Conservation (phyloP, 257 asterid species). For the Jacaranda mimosifolia region DNA sequence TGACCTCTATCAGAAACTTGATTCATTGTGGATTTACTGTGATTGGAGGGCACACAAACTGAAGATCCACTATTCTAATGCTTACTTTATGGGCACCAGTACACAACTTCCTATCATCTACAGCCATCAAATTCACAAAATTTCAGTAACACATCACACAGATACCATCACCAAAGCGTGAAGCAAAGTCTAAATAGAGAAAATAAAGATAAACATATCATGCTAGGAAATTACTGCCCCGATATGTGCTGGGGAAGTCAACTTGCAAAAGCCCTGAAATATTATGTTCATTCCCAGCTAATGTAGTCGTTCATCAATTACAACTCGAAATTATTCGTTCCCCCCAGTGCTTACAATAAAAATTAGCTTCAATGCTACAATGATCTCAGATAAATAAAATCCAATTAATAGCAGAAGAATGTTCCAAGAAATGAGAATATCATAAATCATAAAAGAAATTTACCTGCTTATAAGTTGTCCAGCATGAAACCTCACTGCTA, state of each 20-base stretch:
- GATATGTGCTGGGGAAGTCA: not conserved
- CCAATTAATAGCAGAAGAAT: too few species aligned
- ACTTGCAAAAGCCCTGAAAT: not conserved
- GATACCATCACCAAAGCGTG: constrained; percentile 5
- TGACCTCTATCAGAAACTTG: constrained; percentile 26
- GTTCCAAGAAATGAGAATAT: too few species aligned
- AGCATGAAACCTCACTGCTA: constrained; percentile 1
- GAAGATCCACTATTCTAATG: not conserved
- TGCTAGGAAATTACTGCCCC: not conserved
- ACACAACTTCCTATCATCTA: not conserved
- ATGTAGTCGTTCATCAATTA: not conserved
- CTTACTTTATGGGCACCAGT: not conserved
- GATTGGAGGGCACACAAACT: not conserved
- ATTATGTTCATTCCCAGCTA: constrained; percentile 8
- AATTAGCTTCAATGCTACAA: not conserved
- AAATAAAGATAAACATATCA: not conserved
- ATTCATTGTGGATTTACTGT: constrained; percentile 23
- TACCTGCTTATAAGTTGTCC: too few species aligned
- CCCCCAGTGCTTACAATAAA: not conserved
- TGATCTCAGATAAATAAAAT: not conserved
- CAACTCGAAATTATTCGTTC: not conserved
- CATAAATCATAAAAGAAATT: not conserved
- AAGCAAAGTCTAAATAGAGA: constrained; percentile 21
- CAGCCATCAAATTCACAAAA: not conserved
- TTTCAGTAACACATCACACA: not conserved